Percentiles rank a stretch among this genome's conserved stretches.
These are phyloP conservation scores for Wickerhamiella sergipiensis DNA, from an alignment of 805 yeast genomes.

Conservation along the genomic window DNA sequence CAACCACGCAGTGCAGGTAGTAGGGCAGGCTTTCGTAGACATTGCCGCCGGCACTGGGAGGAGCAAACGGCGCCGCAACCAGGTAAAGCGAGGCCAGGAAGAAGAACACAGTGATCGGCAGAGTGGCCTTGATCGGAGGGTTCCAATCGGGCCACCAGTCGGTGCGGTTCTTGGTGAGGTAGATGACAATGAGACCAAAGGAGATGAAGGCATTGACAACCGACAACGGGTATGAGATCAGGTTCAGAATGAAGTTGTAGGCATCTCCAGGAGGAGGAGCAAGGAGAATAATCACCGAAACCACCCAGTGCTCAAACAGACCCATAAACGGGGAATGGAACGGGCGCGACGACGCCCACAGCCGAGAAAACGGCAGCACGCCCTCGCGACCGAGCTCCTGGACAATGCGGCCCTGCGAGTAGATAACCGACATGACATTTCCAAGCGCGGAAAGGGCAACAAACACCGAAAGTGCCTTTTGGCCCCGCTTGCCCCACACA, in stretches of 20 bases:
- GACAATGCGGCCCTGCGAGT: constrained; percentile 68
- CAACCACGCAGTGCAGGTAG: constrained; percentile 70
- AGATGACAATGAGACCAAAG: constrained; percentile 45
- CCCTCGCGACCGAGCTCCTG: constrained; percentile 79
- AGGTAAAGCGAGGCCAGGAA: constrained; percentile 51
- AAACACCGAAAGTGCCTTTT: constrained; percentile 60
- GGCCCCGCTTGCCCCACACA: constrained; percentile 57
- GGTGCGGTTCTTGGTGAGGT: constrained; percentile 29
- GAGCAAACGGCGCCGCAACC: constrained; percentile 65
- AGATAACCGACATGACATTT: constrained; percentile 66
- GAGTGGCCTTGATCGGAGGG: constrained; percentile 56
- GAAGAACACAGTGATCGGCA: constrained; percentile 52
- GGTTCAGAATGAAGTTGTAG: constrained; percentile 63
- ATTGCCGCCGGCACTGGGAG: constrained; percentile 51
- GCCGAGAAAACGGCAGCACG: constrained; percentile 54
- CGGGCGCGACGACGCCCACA: constrained; percentile 61
- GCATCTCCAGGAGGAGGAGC: constrained; percentile 87
- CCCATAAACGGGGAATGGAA: constrained; percentile 64
- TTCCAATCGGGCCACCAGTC: constrained; percentile 37
- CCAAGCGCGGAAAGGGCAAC: constrained; percentile 75
- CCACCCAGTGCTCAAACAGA: constrained; percentile 60
- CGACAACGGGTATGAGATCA: constrained; percentile 71
- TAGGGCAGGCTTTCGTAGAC: constrained; percentile 64
- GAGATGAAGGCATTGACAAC: constrained; percentile 58
- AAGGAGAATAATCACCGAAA: constrained; percentile 56